These are phyloP conservation scores for Aspergillus heteromorphus DNA, from an alignment of 495 filamentous ascomycete genomes.

Conservation along the genomic window DNA sequence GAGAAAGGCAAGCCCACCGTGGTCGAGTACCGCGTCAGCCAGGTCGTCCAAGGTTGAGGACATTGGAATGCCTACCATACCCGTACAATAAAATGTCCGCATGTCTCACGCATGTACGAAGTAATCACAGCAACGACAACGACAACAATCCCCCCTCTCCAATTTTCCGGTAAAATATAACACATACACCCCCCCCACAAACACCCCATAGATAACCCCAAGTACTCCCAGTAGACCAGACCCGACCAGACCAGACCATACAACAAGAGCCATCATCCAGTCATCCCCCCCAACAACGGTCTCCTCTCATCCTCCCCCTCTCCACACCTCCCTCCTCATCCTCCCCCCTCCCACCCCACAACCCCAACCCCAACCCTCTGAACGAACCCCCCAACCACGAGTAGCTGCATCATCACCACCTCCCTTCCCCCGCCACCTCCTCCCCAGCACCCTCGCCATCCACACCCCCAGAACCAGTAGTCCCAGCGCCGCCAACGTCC, in stretches of 20 bases:
- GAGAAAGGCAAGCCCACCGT: slow-evolving; percentile 47
- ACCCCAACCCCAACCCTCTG: slow-evolving; percentile 7
- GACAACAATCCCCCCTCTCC: too few species aligned
- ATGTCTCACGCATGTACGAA: too few species aligned
- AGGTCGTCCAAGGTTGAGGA: slow-evolving; percentile 31
- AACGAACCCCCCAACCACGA: slow-evolving; percentile 1
- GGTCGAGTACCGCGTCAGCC: slow-evolving; percentile 58
- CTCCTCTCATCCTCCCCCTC: slow-evolving; percentile 24
- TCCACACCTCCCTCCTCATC: slow-evolving; percentile 11
- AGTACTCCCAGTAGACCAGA: too few species aligned
- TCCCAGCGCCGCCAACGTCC: slow-evolving; percentile 27
- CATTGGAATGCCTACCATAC: too few species aligned
- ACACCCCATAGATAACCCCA: too few species aligned
- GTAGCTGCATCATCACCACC: slow-evolving; percentile 18
- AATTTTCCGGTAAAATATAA: too few species aligned
- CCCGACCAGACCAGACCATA: too few species aligned
- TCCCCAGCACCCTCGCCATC: slow-evolving; percentile 21
- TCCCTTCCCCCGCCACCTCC: slow-evolving; percentile 19
- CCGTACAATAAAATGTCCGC: too few species aligned
- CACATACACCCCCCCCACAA: too few species aligned
- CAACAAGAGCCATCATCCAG: too few species aligned
- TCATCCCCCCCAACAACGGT: slow-evolving; percentile 18
- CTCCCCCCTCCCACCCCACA: slow-evolving; percentile 7
- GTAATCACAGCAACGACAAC: too few species aligned
- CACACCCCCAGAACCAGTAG: slow-evolving; percentile 24